Evolutionary conservation across 768 basidiomycete species (phyloP), one percentile per base, ranked within the genome.

Genomic region (Termitomyces sp.): DNA sequence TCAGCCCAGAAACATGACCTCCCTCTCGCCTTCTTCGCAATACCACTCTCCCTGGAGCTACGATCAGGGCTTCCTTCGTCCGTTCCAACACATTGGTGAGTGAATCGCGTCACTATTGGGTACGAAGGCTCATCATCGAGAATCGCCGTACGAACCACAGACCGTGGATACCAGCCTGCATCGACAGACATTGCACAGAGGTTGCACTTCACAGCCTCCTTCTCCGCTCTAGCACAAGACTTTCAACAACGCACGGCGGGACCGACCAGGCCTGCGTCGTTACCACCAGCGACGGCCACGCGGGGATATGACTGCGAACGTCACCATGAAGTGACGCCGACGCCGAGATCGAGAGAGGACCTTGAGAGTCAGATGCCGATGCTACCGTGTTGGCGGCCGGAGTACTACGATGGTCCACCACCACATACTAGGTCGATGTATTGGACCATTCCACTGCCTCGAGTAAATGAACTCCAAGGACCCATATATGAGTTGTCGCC

Each of bases 341-440:
- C 40, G 18, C 46, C 30, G 10, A 30, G 22, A 8, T 47, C 5
- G 6, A 18, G 24, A 20, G 30, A 33, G 18, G 7, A 33, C 26
- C 20, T 9, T 9, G 58, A 49, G 12, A 28, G 46, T n/a, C 33
- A 53, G 48, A 26, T 20, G 43, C 51, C 56, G 53, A 24, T 16
- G 48, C 51, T 53, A 38, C 35, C 53, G 35, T 52, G 14, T 35
- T 47, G 52, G 50, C 9, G 52, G 50, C n/a, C 51, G 18, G 6
- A 5, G 14, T 26, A 52, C 13, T 18, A 32, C 12, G 30, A 40
- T 33, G n/a, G 12, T 32, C 60, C 60, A 13, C 60, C 60, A 26
- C 60, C 57, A 22, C 60, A 58, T 52, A 55, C 53, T 1, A 35
- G 57, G 24, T 47, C 57, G 24, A 8, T 61, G 38, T 61, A 61